A percentile compares a stretch with the other conserved stretches of the same genome.
Conservation (phyloP, 2,329 filamentous ascomycete species). For the Esteya vermicola region DNA sequence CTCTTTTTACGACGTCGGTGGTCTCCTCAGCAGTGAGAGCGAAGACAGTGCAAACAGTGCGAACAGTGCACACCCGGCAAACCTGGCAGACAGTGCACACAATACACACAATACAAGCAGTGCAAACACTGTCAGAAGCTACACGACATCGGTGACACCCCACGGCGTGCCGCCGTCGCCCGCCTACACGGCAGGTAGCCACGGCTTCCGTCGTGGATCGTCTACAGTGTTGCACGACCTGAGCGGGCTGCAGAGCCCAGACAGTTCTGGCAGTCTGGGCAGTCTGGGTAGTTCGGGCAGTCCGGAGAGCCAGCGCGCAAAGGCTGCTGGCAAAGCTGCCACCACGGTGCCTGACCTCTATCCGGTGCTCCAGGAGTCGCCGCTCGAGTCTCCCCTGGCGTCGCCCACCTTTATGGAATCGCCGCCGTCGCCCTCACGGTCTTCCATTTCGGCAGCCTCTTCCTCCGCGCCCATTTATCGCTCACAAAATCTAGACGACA, state of each 20-base stretch:
- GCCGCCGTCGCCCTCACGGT: background rate
- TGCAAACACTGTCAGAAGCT: no score
- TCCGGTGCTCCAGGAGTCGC: conserved; percentile 23
- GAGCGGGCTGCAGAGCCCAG: conserved; percentile 37
- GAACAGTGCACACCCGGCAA: no score
- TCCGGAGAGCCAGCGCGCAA: no score
- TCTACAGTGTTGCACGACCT: conserved; percentile 44
- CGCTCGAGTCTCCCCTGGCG: background rate
- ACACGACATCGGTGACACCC: no score
- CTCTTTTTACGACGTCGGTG: conserved; percentile 77
- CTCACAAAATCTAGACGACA: conserved; percentile 1
- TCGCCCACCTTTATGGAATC: background rate
- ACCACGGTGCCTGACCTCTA: conserved; percentile 28
- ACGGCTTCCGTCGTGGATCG: conserved; percentile 37
- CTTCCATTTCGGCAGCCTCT: background rate
- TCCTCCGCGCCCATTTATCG: background rate
- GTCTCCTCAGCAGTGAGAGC: conserved; percentile 41
- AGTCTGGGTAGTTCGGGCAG: no score
- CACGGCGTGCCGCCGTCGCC: conserved; percentile 24
- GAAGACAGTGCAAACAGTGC: conserved; percentile 13
- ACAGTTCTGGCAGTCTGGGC: no score
- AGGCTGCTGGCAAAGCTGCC: background rate
- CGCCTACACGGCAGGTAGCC: conserved; percentile 24
- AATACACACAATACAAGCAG: no score
- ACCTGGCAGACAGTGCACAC: no score